Base-by-base conservation (phyloP, 495 filamentous ascomycete species). In the Penicillium silybi region DNA sequence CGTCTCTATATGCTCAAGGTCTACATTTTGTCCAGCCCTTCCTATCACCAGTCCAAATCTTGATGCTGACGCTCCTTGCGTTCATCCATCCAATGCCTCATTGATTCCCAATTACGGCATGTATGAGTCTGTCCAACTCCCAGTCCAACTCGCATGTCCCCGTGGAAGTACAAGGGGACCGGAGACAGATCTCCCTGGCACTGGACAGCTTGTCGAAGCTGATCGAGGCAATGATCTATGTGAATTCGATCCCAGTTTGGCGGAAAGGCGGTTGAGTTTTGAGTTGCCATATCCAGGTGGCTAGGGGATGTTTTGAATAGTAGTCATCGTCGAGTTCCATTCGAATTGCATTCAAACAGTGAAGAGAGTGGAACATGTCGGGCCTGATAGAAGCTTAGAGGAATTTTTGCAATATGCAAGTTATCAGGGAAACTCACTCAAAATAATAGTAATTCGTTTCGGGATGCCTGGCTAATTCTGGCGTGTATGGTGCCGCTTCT, bases 91-190 rank as follows among this genome's bases (percentile, higher is more conserved):
- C 42, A 44, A 2, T 27, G 8, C 22, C 42, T 23, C 20, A 29
- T 44, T 1, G 42, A 22, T 17, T 44, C 42, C 42, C 42, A 44
- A 4, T 44, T 44, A 1, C 42, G 42, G 16, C 42, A 44, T 4
- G 42, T 44, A 25, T 44, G 42, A 13, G 42, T 44, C 23, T 44
- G 42, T 23, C 42, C 42, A 26, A 44, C 42, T 27, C 42, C 42
- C 6, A 44, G 23, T 3, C 42, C 42, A n/a, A 44, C 16, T 9
- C 4, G n/a, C 23, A 44, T 15, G 11, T 25, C 42, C 11, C 6
- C 5, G 25, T 44, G 19, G 23, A 23, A n/a, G 25, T 44, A 44
- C 5, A 44, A 27, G 9, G 42, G 42, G 7, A 44, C 42, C n/a
- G 42, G 42, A n/a, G 42, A 44, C 13, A 44, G 16, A 15, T 44